Conservation (phyloP, 2,329 filamentous ascomycete species). For the Metarhizium rileyi region DNA sequence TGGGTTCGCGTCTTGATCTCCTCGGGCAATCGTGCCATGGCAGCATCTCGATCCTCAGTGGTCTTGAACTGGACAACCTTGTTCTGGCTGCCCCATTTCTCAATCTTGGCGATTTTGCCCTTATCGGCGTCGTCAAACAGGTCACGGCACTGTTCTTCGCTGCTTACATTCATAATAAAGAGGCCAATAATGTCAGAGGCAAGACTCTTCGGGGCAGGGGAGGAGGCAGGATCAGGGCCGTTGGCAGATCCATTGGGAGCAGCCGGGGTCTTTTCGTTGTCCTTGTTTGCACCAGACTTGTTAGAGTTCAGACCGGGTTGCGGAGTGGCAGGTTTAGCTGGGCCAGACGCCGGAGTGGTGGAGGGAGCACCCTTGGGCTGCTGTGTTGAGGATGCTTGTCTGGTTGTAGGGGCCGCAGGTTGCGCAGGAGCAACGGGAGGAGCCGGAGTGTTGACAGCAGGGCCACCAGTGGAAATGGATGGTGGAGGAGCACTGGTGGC, state of each 20-base stretch:
- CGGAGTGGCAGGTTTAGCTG: slow-evolving; percentile 34
- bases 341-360: slow-evolving; percentile 21
- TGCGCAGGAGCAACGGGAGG: slow-evolving; percentile 28
- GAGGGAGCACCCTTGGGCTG: slow-evolving; percentile 32
- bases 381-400: slow-evolving; percentile 29
- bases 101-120: slow-evolving; percentile 67
- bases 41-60: slow-evolving; percentile 68
- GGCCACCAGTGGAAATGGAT: slow-evolving; percentile 1
- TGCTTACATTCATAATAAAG: slow-evolving; percentile 80
- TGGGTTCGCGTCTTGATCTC: slow-evolving; percentile 65
- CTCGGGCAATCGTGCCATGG: slow-evolving; percentile 63
- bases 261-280: slow-evolving; percentile 44
- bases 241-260: slow-evolving; percentile 45
- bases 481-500: slow-evolving; percentile 24
- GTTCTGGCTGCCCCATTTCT: slow-evolving; percentile 70
- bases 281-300: slow-evolving; percentile 34
- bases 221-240: slow-evolving; percentile 42
- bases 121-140: slow-evolving; percentile 78
- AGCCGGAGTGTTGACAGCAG: slow-evolving; percentile 21
- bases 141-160: slow-evolving; percentile 71
- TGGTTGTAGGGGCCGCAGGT: slow-evolving; percentile 22
- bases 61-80: slow-evolving; percentile 82
- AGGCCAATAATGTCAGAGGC: slow-evolving; percentile 68
- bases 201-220: slow-evolving; percentile 48
- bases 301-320: slow-evolving; percentile 37